These are phyloP conservation scores for Nigrospora osmanthi DNA, from an alignment of 2,329 filamentous ascomycete genomes.

Conservation along the genomic window DNA sequence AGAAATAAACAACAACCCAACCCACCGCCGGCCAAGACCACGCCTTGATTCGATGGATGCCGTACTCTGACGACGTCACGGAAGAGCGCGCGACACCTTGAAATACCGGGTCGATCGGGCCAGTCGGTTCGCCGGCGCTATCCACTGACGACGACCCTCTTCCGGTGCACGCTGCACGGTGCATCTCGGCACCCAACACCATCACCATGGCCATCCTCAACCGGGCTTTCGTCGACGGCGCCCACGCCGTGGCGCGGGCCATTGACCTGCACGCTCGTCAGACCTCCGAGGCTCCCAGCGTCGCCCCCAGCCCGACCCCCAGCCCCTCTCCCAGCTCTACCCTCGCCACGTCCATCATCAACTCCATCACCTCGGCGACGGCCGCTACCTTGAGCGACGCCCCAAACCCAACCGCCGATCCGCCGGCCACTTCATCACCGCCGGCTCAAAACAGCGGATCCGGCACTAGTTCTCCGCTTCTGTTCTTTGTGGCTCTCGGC, in stretches of 20 bases:
- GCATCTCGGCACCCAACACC: background rate
- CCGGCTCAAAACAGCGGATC: slow-evolving; percentile 7
- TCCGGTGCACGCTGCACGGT: too few species aligned
- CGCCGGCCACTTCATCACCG: slow-evolving; percentile 8
- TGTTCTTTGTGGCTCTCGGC: slow-evolving; percentile 92
- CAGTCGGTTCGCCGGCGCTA: background rate
- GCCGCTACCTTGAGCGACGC: slow-evolving; percentile 5
- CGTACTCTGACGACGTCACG: too few species aligned
- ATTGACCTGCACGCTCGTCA: slow-evolving; percentile 19
- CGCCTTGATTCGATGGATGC: too few species aligned
- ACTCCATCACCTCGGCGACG: slow-evolving; percentile 6
- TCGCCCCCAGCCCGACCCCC: slow-evolving; percentile 1
- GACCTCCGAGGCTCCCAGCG: background rate
- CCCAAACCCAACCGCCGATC: slow-evolving; percentile 2
- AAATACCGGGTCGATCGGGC: background rate
- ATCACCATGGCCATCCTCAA: slow-evolving; percentile 18
- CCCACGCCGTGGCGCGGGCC: slow-evolving; percentile 26
- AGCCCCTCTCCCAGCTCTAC: background rate
- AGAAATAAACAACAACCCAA: too few species aligned
- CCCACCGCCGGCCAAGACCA: too few species aligned
- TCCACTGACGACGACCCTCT: background rate
- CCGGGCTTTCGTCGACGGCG: slow-evolving; percentile 26
- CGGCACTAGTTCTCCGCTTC: slow-evolving; percentile 60
- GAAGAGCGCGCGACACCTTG: too few species aligned
- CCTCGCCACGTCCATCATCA: background rate